These are phyloP conservation scores for Metschnikowia koreensis DNA, from an alignment of 805 yeast species.

Conservation along the genomic window DNA sequence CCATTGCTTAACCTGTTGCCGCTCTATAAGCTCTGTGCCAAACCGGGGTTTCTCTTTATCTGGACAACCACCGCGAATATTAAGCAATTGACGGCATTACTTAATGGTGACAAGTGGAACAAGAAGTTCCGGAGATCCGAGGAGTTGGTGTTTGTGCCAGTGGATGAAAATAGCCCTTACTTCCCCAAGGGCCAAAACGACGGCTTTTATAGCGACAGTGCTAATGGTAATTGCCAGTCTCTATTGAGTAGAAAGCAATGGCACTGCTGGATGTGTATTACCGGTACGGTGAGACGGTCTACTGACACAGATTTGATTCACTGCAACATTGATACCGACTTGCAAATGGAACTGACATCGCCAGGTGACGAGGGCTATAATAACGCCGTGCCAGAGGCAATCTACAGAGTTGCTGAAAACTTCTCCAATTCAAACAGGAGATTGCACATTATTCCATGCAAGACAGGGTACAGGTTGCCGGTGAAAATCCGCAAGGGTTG, in stretches of 20 bases:
- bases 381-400: slow-evolving; percentile 57
- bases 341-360: slow-evolving; percentile 56
- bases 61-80: slow-evolving; percentile 84
- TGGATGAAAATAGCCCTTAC: slow-evolving; percentile 61
- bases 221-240: slow-evolving; percentile 20
- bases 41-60: slow-evolving; percentile 81
- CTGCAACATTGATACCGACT: slow-evolving; percentile 89
- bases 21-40: slow-evolving; percentile 67
- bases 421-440: slow-evolving; percentile 80
- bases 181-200: slow-evolving; percentile 53
- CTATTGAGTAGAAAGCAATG: slow-evolving; percentile 75
- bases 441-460: slow-evolving; percentile 78
- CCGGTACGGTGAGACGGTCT: slow-evolving; percentile 88
- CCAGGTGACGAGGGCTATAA: slow-evolving; percentile 10
- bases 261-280: slow-evolving; percentile 98
- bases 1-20: slow-evolving; percentile 67
- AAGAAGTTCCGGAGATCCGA: slow-evolving; percentile 83
- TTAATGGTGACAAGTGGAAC: slow-evolving; percentile 49
- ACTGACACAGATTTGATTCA: slow-evolving; percentile 82
- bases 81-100: slow-evolving; percentile 55
- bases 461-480: slow-evolving; percentile 62
- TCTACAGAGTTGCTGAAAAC: slow-evolving; percentile 84
- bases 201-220: slow-evolving; percentile 15
- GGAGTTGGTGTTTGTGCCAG: slow-evolving; percentile 79
- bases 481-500: slow-evolving; percentile 78